Evolutionary conservation across 1,284 basidiomycete species (phyloP).

Genomic region (Moniliophthora roreri): DNA sequence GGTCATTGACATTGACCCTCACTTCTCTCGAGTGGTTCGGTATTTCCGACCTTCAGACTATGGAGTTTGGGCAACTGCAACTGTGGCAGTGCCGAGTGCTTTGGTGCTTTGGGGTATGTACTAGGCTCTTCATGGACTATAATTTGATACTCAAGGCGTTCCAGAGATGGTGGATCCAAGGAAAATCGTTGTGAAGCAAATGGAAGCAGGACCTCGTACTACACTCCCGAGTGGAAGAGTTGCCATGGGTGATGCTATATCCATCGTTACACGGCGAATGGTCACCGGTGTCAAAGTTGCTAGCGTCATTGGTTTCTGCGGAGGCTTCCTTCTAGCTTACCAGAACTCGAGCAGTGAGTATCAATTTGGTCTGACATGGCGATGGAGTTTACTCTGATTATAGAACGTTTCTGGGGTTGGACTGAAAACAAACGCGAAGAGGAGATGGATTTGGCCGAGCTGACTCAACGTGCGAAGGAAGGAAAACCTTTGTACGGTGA

Average conservation of each 20-base stretch:
- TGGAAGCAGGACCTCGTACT: neutral
- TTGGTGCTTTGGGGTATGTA: conserved; percentile 75
- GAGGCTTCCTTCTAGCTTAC: conserved; percentile 94
- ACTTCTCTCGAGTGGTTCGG: conserved; percentile 83
- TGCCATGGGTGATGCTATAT: conserved; percentile 31
- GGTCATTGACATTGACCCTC: conserved; percentile 91
- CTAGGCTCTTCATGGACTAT: conserved; percentile 4
- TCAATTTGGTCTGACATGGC: conserved; percentile 4
- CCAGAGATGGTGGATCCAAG: conserved; percentile 47
- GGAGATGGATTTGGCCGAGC: conserved; percentile 73
- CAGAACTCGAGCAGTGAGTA: conserved; percentile 83
- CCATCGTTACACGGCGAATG: conserved; percentile 24
- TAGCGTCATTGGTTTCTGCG: conserved; percentile 69
- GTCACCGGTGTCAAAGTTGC: conserved; percentile 26
- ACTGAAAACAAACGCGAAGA: conserved; percentile 88
- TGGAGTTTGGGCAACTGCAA: conserved; percentile 79
- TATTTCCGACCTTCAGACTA: conserved; percentile 93
- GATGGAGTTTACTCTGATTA: conserved; percentile 10
- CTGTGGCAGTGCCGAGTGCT: conserved; percentile 76
- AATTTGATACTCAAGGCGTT: conserved; percentile 7
- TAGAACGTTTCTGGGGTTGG: conserved; percentile 98
- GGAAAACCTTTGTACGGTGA: conserved; percentile 87
- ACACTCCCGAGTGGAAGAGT: conserved; percentile 34
- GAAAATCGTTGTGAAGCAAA: conserved; percentile 16
- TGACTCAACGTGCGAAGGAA: conserved; percentile 66